Evolutionary conservation across 352 stramenopile genomes (phyloP), one percentile per base, ranked within the genome.

Genomic region (Phytophthora sojae): DNA sequence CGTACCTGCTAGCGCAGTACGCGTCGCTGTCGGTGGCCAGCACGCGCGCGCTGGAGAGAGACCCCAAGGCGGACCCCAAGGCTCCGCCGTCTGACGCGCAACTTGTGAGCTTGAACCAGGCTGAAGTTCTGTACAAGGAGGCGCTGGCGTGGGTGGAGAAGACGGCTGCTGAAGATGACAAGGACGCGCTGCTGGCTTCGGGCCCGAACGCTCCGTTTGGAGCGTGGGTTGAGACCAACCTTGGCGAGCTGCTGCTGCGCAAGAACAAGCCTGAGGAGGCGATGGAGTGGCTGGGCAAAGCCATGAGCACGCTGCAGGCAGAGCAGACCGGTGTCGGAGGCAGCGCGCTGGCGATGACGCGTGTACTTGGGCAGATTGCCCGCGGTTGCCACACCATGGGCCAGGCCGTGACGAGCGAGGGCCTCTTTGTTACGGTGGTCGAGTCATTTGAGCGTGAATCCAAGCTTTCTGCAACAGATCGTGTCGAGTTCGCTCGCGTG

Each of bases 1-100:
- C 86, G 67, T 91, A 91, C 57, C 50, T 94, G 32, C 71, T 92
- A 57, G 83, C 84, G 3, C 84, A 94, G 70, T 94, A 92, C 60
- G 86, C 80, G 23, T 79, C 82, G 29, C 66, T 94, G 47, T 88
- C 74, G 7, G 71, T 91, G 11, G 80, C 81, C 1, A 76, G 80
- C 19, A 88, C 79, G 23, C 80, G 75, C 11, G 69, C 73, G 19
- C 60, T 92, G 19, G 39, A 71, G 25, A 73, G 35, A 14, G 64
- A 67, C 29, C 32, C 60, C 1, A 77, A 73, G 21, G 53, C 58
- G 4, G 77, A 85, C 35, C 61, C 81, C 2, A 73, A 71, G 55
- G 23, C 53, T 4, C 50, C 70, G 57, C 57, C 61, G 25, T 83
- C 32, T 4, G 78, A 90, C 21, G 23, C 69, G 23, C 83, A 92